phyloP scores from a whole-genome alignment of 2,329 filamentous ascomycete genomes.

The Parafenestella ontariensis region DNA sequence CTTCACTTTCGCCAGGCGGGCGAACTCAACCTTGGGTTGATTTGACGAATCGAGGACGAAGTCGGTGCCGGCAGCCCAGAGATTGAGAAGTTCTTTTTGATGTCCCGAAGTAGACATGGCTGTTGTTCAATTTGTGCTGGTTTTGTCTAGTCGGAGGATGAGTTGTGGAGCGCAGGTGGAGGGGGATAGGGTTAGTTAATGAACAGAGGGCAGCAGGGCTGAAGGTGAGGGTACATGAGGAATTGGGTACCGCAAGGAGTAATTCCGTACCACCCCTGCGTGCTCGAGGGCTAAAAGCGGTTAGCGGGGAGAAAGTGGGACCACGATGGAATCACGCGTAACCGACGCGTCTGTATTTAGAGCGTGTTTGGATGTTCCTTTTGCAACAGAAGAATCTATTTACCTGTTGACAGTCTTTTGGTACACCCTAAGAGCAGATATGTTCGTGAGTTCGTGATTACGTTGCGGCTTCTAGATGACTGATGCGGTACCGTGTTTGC shows the following conservation, averaged over 20 bases:
- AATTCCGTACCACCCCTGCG: not conserved
- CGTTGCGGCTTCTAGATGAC: too few relatives aligned
- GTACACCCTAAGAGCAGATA: too few relatives aligned
- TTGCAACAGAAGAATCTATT: too few relatives aligned
- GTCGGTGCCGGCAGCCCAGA: constrained; percentile 17
- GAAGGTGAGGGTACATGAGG: not conserved
- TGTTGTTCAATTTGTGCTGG: not conserved
- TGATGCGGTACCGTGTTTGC: too few relatives aligned
- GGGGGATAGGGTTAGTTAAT: not conserved
- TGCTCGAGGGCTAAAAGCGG: constrained; percentile 1
- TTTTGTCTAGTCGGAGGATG: not conserved
- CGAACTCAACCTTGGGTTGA: constrained; percentile 30
- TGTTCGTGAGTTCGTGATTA: not conserved
- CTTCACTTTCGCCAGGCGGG: constrained; percentile 24
- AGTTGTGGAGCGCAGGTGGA: not conserved
- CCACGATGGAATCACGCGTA: too few relatives aligned
- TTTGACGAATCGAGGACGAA: constrained; percentile 13
- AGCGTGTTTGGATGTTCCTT: too few relatives aligned
- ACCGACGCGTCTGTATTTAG: too few relatives aligned
- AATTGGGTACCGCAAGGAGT: not conserved
- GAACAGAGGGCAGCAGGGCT: not conserved
- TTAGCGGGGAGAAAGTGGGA: constrained; percentile 1
- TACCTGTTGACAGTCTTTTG: too few relatives aligned
- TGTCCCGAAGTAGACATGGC: constrained; percentile 10
- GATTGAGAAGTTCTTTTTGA: constrained; percentile 15